Conservation (phyloP, 208 protist genomes). For the Naegleria gruberi region DNA sequence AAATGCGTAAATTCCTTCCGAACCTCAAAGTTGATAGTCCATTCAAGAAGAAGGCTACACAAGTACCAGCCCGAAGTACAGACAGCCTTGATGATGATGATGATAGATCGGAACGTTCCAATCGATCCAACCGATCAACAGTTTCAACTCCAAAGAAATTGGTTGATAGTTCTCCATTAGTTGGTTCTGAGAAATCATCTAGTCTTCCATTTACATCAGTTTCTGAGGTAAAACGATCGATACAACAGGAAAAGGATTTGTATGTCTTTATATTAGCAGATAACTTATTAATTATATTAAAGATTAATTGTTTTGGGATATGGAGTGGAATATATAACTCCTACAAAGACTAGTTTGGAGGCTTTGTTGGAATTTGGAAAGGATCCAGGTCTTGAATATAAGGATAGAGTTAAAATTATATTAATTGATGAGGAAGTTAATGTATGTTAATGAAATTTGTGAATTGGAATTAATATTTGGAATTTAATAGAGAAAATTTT, state of each 20-base stretch:
- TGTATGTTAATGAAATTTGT: background rate
- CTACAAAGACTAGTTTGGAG: background rate
- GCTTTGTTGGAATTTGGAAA: background rate
- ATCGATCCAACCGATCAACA: background rate
- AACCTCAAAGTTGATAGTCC: background rate
- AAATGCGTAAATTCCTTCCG: background rate
- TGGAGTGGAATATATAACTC: background rate
- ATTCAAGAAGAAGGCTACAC: background rate
- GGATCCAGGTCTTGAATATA: background rate
- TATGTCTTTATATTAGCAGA: background rate
- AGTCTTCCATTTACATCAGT: background rate
- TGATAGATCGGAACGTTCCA: background rate
- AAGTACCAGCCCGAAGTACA: background rate
- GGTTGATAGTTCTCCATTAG: background rate
- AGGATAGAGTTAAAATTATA: background rate
- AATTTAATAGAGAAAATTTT: background rate
- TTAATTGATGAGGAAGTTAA: slow-evolving; percentile 13
- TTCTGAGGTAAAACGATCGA: background rate
- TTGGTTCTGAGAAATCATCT: background rate
- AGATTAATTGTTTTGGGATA: slow-evolving; percentile 13
- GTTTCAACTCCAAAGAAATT: background rate
- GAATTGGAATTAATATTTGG: background rate
- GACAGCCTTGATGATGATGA: background rate
- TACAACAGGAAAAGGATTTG: background rate
- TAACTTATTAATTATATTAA: background rate